Evolutionary conservation across 2,329 filamentous ascomycete species (phyloP), one percentile per base, ranked within the genome.

Genomic region (Parasarocladium wereldwijsianum): DNA sequence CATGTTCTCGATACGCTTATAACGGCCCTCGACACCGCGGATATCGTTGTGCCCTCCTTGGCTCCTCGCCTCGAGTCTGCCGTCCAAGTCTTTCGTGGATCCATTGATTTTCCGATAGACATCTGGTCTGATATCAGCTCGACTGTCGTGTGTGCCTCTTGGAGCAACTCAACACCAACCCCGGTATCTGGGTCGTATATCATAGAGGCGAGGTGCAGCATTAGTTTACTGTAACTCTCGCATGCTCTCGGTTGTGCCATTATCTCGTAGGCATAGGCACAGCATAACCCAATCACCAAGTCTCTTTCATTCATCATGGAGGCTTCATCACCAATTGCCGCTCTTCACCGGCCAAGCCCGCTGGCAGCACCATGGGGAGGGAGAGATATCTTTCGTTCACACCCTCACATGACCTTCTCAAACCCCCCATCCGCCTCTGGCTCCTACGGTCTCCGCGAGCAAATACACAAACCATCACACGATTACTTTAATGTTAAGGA

Each of bases 281-380:
- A 22, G 32, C 38, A 34, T 26, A 26, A n/a, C 24, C 29, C 21
- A 11, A 14, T n/a, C 21, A 24, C 33, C 28, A 27, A 17, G 17
- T 29, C 33, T 29, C 30, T 28, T 20, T 17, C 12, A 17, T 27
- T 40, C 42, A 60, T 29, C 47, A 94, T 96, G 84, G 85, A 93
- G 58, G 77, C 81, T 40, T 94, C 87, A 25, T 96, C 90, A 45
- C 90, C 90, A 26, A 61, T 96, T 50, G 87, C 87, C 54, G 85
- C 87, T 34, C 81, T 96, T 76, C 84, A 85, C 61, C 83, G 65
- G 70, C 57, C 58, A 67, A 55, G 61, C 71, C 58, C 59, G 60
- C 38, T 53, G 19, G 74, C 43, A 53, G 65, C n/a, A n/a, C n/a
- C 46, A 72, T 86, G 70, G 76, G 60, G 49, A 40, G 51, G 39